Base-by-base conservation (phyloP, 345 rosid species). In the Firmiana major region DNA sequence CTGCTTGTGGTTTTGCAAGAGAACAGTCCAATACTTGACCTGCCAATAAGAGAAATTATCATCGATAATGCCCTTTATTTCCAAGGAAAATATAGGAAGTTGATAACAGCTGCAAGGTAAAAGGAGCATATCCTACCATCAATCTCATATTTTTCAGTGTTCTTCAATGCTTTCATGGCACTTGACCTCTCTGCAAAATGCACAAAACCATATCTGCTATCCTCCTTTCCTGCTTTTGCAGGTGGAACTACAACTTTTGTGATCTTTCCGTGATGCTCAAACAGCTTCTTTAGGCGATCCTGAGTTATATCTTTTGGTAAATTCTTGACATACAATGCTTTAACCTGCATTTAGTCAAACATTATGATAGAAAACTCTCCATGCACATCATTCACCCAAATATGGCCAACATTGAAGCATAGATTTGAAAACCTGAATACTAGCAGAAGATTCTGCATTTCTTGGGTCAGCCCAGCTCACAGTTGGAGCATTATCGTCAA, bases 401-500 rank as follows among this genome's bases (percentile, higher is more conserved):
- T 55, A 28, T 4, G 72, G 72, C 43, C 71, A 12, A 16, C 16
- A 51, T 36, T 38, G 19, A 60, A 75, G 43, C 42, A 63, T 68
- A 68, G 1, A n/a, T 51, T 65, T 57, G 73, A 59, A 80, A 81
- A 95, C 99, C 98, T 95, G 99, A 28, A 90, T 79, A 74, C 91
- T 75, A 46, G 93, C 83, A 77, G 89, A 84, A 80, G 94, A 90
- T 62, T 91, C 95, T 9, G 93, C 86, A 87, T 84, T 89, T 87
- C 88, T 92, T 34, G 97, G 91, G 77, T 95, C 98, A 73, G 99
- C 94, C 99, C 99, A 95, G 84, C 97, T 93, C 63, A 95, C 93
- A n/a, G 92, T 89, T 72, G 98, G 99, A 65, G 97, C 78, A 87
- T 93, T 93, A 77, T 86, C 86, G 16, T 89, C 98, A 70, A 95